These are phyloP conservation scores for Thelephora ganbajun DNA, from an alignment of 768 basidiomycete species.

Conservation along the genomic window DNA sequence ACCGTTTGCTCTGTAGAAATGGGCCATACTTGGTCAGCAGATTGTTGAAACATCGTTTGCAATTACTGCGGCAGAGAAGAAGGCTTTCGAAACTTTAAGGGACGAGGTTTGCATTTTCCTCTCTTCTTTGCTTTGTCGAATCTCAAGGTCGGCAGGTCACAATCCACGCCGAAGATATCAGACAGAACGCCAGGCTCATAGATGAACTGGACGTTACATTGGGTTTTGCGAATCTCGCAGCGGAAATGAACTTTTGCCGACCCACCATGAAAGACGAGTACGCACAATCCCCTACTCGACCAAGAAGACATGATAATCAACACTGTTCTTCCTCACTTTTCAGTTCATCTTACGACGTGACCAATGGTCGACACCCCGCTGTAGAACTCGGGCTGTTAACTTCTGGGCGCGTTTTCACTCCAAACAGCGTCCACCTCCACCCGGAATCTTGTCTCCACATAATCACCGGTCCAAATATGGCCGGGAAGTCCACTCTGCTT, in stretches of 20 bases:
- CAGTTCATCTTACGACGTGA: constrained; percentile 49
- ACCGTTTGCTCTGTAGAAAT: constrained; percentile 30
- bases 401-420: constrained; percentile 64
- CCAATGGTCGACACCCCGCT: constrained; percentile 80
- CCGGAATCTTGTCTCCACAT: constrained; percentile 54
- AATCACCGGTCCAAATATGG: constrained; percentile 95
- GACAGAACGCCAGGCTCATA: constrained; percentile 61
- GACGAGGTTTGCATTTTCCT: constrained; percentile 34
- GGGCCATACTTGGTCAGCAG: constrained; percentile 60
- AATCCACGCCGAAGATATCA: constrained; percentile 36
- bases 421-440: constrained; percentile 62
- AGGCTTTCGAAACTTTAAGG: constrained; percentile 58
- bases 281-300: constrained; percentile 11
- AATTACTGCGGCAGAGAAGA: constrained; percentile 48
- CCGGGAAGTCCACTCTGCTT: constrained; percentile 85
- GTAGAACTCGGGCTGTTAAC: constrained; percentile 79
- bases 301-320: not conserved
- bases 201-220: constrained; percentile 82
- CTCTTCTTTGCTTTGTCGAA: not conserved
- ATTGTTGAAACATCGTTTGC: constrained; percentile 43
- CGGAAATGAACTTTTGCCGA: constrained; percentile 61
- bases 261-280: constrained; percentile 64
- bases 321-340: constrained; percentile 1
- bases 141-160: constrained; percentile 37
- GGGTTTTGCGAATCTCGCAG: constrained; percentile 69